These are phyloP conservation scores for Colletotrichum aenigma DNA, from an alignment of 2,329 filamentous ascomycete species.

Conservation along the genomic window DNA sequence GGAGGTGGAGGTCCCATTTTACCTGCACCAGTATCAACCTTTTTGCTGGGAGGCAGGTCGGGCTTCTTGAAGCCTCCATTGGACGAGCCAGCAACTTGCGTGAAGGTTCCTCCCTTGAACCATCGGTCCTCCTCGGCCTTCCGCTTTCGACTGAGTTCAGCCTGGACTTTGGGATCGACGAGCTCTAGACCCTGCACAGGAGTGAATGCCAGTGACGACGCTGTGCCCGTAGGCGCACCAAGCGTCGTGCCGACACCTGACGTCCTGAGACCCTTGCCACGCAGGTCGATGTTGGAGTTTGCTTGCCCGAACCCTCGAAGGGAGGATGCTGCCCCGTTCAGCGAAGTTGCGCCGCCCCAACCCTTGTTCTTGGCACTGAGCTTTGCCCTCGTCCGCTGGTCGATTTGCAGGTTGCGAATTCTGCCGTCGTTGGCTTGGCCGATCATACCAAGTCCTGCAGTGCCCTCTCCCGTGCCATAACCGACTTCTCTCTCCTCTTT, in stretches of 20 bases:
- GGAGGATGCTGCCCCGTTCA: slow-evolving; percentile 76
- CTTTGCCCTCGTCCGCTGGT: slow-evolving; percentile 91
- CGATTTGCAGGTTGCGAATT: slow-evolving; percentile 86
- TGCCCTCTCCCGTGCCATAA: slow-evolving; percentile 85
- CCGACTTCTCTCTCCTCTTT: slow-evolving; percentile 95
- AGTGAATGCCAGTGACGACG: slow-evolving; percentile 89
- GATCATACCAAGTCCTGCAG: slow-evolving; percentile 93
- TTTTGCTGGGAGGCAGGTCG: slow-evolving; percentile 74
- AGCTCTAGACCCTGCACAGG: slow-evolving; percentile 94
- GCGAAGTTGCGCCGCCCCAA: slow-evolving; percentile 78
- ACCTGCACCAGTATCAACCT: slow-evolving; percentile 65
- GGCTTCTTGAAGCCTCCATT: slow-evolving; percentile 83
- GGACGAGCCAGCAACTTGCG: slow-evolving; percentile 72
- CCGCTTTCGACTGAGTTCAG: slow-evolving; percentile 86
- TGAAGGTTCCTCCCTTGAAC: slow-evolving; percentile 98
- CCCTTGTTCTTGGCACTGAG: slow-evolving; percentile 95
- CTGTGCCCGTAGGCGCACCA: slow-evolving; percentile 61
- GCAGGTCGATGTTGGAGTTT: slow-evolving; percentile 69
- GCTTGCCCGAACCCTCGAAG: slow-evolving; percentile 78
- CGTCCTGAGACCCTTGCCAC: slow-evolving; percentile 78
- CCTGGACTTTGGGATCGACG: slow-evolving; percentile 89
- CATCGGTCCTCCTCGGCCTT: slow-evolving; percentile 95
- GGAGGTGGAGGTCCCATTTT: slow-evolving; percentile 50
- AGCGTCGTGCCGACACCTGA: slow-evolving; percentile 80
- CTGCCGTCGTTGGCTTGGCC: slow-evolving; percentile 87